A percentile compares a stretch with the other conserved stretches of the same genome.
These are phyloP conservation scores for Gnaphalium uliginosum DNA, from an alignment of 129 eudicot genomes.

Conservation along the genomic window DNA sequence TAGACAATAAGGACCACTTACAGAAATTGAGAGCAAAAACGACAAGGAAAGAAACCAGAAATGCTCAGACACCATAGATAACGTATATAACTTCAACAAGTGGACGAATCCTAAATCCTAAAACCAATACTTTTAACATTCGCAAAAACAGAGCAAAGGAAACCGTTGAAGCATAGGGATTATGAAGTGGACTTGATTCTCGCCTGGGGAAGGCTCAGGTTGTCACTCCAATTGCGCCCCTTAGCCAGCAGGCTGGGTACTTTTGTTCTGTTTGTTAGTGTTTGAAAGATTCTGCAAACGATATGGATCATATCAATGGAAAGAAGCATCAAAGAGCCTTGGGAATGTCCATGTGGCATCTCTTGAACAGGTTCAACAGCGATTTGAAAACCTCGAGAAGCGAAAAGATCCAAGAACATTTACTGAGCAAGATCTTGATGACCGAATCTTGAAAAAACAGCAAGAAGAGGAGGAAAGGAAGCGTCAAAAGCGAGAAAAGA, in stretches of 20 bases:
- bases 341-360: conserved; percentile 99
- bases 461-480: conserved; percentile 95
- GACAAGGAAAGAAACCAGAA: too few relatives aligned
- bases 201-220: conserved; percentile 40
- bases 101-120: too few relatives aligned
- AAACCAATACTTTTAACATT: too few relatives aligned
- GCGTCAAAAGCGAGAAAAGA: conserved; percentile 78
- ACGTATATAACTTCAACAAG: too few relatives aligned
- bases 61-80: too few relatives aligned
- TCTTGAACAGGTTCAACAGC: conserved; percentile 92
- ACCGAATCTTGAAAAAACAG: conserved; percentile 79
- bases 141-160: too few relatives aligned
- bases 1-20: too few relatives aligned
- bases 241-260: conserved; percentile 99
- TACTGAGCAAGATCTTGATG: conserved; percentile 94
- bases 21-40: too few relatives aligned
- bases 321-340: conserved; percentile 99
- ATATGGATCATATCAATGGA: conserved; percentile 96
- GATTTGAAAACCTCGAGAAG: conserved; percentile 90
- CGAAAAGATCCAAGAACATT: conserved; percentile 81
- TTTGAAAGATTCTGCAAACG: conserved; percentile 96
- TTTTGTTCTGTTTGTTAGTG: conserved; percentile 96
- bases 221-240: conserved; percentile 97
- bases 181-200: too few relatives aligned
- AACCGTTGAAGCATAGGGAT: too few relatives aligned